Evolutionary conservation across 176 grass and related monocot genomes (phyloP), one percentile per base, ranked within the genome.

Genomic region (Calamus simplicifolius): DNA sequence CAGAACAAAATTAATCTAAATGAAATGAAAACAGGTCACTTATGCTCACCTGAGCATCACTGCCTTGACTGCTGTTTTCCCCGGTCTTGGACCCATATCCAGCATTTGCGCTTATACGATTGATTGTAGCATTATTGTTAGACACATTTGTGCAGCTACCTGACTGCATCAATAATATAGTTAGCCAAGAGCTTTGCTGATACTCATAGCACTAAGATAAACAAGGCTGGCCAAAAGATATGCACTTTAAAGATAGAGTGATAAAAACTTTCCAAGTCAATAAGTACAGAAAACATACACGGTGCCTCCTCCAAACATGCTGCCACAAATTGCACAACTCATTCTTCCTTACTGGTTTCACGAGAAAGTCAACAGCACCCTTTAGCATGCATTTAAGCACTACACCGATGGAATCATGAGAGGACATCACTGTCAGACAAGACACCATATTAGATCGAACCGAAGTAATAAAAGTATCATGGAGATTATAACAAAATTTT

Each of bases 361-460:
- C 88, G 52, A 98, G 77, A 70, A 98, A 98, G 74, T 98, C 93
- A 23, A 73, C 87, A 0, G 93, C 93, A 16, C 93, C 93, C 53
- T 89, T 98, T 17, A 92, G 81, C 93, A 98, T 92, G 73, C 87
- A 98, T 57, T 92, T 98, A 19, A 98, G 84, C 49, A 98, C 88
- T 7, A 86, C 81, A 21, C 88, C 81, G 73, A 98, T 89, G 16
- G 93, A 88, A 92, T 98, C 93, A 78, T 89, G 87, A 27, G 78
- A 82, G 0, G 93, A 98, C 87, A 98, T 98, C 93, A 98, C 93
- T 98, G 75, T 62, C 56, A 56, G 3, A 29, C 18, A 57, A n/a
- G 35, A 43, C 3, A 43, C 35, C 35, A 43, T 43, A 43, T 43
- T 43, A 43, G 35, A 43, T 43, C 1, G 35, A 43, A 43, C 35